Conservation (phyloP, 495 filamentous ascomycete genomes). For the Saxispiralis lemnorum region DNA sequence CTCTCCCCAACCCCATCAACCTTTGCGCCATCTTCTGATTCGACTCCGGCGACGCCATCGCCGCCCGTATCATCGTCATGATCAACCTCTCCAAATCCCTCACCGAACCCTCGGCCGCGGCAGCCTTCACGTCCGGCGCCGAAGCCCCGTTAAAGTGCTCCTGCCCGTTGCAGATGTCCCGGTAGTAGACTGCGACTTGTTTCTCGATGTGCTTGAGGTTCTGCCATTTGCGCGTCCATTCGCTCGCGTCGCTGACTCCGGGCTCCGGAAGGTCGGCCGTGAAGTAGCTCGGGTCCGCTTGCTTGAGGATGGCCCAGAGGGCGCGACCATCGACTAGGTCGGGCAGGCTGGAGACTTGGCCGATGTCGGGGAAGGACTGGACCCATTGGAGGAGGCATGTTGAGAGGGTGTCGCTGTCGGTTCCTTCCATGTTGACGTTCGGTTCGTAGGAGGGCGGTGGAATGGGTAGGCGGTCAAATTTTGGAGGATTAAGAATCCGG, state of each 20-base stretch:
- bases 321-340: conserved; percentile 61
- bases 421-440: conserved; percentile 4
- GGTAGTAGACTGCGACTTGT: conserved; percentile 47
- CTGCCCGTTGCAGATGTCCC: conserved; percentile 23
- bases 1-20: conserved; percentile 18
- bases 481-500: too few relatives aligned
- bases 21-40: conserved; percentile 24
- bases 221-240: conserved; percentile 15
- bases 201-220: conserved; percentile 50
- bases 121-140: conserved; percentile 39
- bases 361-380: conserved; percentile 7
- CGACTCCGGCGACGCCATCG: conserved; percentile 20
- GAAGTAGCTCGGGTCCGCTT: conserved; percentile 54
- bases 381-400: conserved; percentile 16
- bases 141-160: conserved; percentile 18
- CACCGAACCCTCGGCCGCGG: conserved; percentile 29
- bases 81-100: conserved; percentile 14
- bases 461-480: neutral
- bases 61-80: conserved; percentile 22
- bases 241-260: conserved; percentile 21
- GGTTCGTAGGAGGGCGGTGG: neutral
- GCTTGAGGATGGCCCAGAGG: conserved; percentile 48
- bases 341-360: conserved; percentile 22
- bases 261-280: conserved; percentile 40
- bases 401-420: conserved; percentile 3